phyloP scores from a whole-genome alignment of 1,139 yeast genomes.

The Spathaspora sp. region DNA sequence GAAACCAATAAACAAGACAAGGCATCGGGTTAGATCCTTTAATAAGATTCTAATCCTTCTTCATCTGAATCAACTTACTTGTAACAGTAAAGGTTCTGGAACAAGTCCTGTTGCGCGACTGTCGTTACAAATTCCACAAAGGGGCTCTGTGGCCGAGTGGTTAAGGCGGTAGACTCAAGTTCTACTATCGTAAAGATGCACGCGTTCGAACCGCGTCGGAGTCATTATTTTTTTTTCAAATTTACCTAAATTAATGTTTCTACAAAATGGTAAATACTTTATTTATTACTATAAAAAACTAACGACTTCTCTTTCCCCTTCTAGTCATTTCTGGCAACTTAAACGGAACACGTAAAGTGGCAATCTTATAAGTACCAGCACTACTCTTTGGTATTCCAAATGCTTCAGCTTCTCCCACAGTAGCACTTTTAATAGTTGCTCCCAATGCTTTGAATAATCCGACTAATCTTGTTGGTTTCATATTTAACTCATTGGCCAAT shows the following conservation, averaged over 20 bases:
- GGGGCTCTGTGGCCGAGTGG: conserved; percentile 12
- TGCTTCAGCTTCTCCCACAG: conserved; percentile 81
- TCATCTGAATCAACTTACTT: too few species aligned
- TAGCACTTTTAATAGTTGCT: conserved; percentile 70
- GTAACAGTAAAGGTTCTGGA: too few species aligned
- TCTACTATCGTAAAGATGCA: conserved; percentile 14
- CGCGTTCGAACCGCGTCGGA: conserved; percentile 15
- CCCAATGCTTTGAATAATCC: conserved; percentile 80
- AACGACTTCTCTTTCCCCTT: conserved; percentile 35
- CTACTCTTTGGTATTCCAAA: conserved; percentile 70
- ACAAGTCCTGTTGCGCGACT: too few species aligned
- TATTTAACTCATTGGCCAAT: conserved; percentile 77
- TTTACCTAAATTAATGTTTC: too few species aligned
- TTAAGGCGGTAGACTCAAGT: conserved; percentile 13
- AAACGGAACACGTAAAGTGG: conserved; percentile 84
- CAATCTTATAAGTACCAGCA: conserved; percentile 73
- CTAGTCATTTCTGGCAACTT: conserved; percentile 81
- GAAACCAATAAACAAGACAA: too few species aligned
- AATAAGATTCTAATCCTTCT: too few species aligned
- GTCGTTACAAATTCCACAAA: not conserved
- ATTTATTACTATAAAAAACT: not conserved
- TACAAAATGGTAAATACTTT: not conserved
- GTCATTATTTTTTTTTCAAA: conserved; percentile 11
- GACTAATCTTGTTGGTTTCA: conserved; percentile 73
- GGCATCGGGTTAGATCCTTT: too few species aligned